Base-by-base conservation (phyloP, 1,284 basidiomycete species). In the Heterobasidion irregulare region DNA sequence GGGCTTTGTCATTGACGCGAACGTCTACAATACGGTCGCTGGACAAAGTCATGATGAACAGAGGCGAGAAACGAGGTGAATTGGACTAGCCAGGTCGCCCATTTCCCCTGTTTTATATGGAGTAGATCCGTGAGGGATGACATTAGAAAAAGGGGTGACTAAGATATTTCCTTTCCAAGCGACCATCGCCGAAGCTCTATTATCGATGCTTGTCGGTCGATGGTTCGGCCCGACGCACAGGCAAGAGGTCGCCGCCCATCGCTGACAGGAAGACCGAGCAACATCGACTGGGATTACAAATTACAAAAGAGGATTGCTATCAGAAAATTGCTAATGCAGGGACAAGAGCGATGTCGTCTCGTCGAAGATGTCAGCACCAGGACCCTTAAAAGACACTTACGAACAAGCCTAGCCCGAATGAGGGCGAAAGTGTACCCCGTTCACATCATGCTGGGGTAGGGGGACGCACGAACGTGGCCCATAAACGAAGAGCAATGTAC, bases 11-110 rank as follows among this genome's bases (percentile, higher is more conserved):
- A 46, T 55, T 58, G 52, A 62, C 64, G 57, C 77, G 82, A 38
- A 84, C 70, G 63, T 83, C 76, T 58, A 82, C 62, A 53, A 86
- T 84, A 26, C 34, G 53, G 4, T 44, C 53, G 6, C 16, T 45
- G 13, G 47, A 19, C 5, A 49, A 6, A 41, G 57, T 50, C 59
- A 61, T 61, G 48, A 6, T 50, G 13, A 36, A 13, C 12, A 50
- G 19, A 15, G 15, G 26, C 46, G 18, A 47, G 26, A 35, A 15
- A 36, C 8, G 33, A 41, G 38, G 38, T 41, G 38, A 41, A 41
- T n/a, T 41, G 38, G 38, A 41, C 5, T 41, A 7, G 8, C n/a
- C n/a, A 41, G 38, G n/a, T 10, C 38, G 38, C 38, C 12, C 38
- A 41, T 41, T 12, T 41, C n/a, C n/a, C 10, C 10, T n/a, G 38